Evolutionary conservation across 1,139 yeast genomes (phyloP).

Genomic region (Debaryomyces udenii): DNA sequence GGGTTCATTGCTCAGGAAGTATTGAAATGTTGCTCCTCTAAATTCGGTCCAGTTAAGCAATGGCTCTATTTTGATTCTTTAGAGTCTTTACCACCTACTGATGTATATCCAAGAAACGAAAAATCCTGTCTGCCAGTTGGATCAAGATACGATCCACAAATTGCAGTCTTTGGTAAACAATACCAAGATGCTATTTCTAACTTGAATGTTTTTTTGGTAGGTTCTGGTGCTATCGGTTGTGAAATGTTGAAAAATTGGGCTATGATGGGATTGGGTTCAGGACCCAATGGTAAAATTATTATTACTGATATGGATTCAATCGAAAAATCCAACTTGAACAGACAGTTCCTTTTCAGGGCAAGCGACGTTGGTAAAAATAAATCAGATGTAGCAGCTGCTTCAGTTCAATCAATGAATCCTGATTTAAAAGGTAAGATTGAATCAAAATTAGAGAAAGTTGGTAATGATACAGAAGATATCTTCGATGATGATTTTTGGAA

Average conservation of each 20-base stretch:
- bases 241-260: slow-evolving; percentile 99
- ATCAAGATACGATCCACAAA: slow-evolving; percentile 88
- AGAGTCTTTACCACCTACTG: slow-evolving; percentile 77
- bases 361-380: slow-evolving; percentile 91
- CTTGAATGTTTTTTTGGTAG: slow-evolving; percentile 85
- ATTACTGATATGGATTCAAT: slow-evolving; percentile 95
- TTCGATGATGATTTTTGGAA: slow-evolving; percentile 90
- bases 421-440: slow-evolving; percentile 77
- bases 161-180: slow-evolving; percentile 87
- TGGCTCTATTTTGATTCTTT: slow-evolving; percentile 91
- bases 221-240: slow-evolving; percentile 99
- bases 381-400: slow-evolving; percentile 87
- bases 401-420: slow-evolving; percentile 85
- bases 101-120: slow-evolving; percentile 61
- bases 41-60: slow-evolving; percentile 88
- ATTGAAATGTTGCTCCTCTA: slow-evolving; percentile 91
- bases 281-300: slow-evolving; percentile 79
- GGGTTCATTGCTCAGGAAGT: slow-evolving; percentile 97
- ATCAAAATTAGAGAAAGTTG: slow-evolving; percentile 83
- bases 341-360: slow-evolving; percentile 94
- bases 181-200: slow-evolving; percentile 76
- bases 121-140: slow-evolving; percentile 75
- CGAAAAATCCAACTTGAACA: slow-evolving; percentile 91
- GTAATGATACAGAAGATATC: slow-evolving; percentile 86
- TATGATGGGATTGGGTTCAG: slow-evolving; percentile 91